These are phyloP conservation scores for Colletotrichum phormii DNA, from an alignment of 2,329 filamentous ascomycete genomes.

Conservation along the genomic window DNA sequence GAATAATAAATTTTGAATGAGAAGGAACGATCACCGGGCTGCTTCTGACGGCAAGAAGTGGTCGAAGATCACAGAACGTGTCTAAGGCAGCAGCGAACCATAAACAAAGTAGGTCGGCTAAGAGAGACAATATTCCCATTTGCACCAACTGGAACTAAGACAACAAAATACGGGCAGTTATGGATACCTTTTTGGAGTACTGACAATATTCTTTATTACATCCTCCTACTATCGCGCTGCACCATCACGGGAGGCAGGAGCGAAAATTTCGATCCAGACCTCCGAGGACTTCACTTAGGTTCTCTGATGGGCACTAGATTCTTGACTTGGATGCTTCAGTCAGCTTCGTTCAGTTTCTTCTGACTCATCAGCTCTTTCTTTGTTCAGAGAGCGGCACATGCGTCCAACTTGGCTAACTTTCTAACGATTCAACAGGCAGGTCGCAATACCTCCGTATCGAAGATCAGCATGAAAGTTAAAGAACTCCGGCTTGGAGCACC, in stretches of 20 bases:
- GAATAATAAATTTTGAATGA: too few species aligned
- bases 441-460: background rate
- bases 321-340: background rate
- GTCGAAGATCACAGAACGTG: background rate
- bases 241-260: background rate
- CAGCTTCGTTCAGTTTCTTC: background rate
- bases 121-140: background rate
- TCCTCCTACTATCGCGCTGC: background rate
- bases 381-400: background rate
- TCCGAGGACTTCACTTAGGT: fast-evolving
- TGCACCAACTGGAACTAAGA: background rate
- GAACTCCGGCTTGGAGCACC: too few species aligned
- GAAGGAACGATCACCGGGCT: background rate
- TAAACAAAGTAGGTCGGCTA: background rate
- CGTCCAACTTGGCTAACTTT: background rate
- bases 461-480: background rate
- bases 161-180: background rate
- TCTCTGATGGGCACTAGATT: background rate
- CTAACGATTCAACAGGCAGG: background rate
- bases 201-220: background rate
- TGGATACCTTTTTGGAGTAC: background rate
- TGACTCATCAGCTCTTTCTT: background rate
- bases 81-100: background rate
- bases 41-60: background rate
- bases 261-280: background rate